Evolutionary conservation across 108 stramenopile species (phyloP).

Genomic region (Skeletonema marinoi): DNA sequence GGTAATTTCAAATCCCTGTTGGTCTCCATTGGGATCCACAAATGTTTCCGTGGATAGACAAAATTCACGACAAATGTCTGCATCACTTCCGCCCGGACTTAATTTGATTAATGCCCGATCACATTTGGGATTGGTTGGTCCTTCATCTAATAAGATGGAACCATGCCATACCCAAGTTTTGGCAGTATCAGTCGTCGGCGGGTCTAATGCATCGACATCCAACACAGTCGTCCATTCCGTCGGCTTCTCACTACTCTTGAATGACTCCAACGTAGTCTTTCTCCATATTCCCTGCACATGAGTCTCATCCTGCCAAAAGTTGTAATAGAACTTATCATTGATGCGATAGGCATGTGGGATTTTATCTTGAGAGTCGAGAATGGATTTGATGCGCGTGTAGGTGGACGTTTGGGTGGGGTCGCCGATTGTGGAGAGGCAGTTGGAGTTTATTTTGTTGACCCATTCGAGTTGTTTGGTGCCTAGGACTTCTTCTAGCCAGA

Average conservation of each 20-base stretch:
- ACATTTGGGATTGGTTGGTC: conserved; percentile 32
- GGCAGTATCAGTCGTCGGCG: conserved; percentile 29
- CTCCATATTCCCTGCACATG: conserved; percentile 80
- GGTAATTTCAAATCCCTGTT: conserved; percentile 46
- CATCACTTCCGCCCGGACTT: conserved; percentile 84
- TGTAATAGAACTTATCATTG: conserved; percentile 45
- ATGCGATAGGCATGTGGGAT: conserved; percentile 25
- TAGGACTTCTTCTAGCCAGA: conserved; percentile 79
- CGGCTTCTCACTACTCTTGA: conserved; percentile 13
- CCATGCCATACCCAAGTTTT: conserved; percentile 88
- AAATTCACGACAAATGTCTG: conserved; percentile 76
- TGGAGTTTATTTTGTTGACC: conserved; percentile 60
- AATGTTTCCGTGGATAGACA: conserved; percentile 65
- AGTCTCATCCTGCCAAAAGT: conserved; percentile 66
- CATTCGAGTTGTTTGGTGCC: conserved; percentile 53
- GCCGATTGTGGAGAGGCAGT: conserved; percentile 56
- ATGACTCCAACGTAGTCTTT: conserved; percentile 51
- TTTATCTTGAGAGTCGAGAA: conserved; percentile 54
- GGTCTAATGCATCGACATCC: conserved; percentile 69
- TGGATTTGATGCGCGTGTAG: conserved; percentile 41
- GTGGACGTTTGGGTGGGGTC: conserved; percentile 41
- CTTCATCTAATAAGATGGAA: conserved; percentile 31
- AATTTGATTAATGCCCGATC: conserved; percentile 57
- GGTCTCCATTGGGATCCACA: conserved; percentile 44
- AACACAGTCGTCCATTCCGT: conserved; percentile 73